Percentiles rank a stretch among this genome's conserved stretches.
Evolutionary conservation across 371 early-diverging fungal species (phyloP).

Genomic region (Dichotomocladium elegans): DNA sequence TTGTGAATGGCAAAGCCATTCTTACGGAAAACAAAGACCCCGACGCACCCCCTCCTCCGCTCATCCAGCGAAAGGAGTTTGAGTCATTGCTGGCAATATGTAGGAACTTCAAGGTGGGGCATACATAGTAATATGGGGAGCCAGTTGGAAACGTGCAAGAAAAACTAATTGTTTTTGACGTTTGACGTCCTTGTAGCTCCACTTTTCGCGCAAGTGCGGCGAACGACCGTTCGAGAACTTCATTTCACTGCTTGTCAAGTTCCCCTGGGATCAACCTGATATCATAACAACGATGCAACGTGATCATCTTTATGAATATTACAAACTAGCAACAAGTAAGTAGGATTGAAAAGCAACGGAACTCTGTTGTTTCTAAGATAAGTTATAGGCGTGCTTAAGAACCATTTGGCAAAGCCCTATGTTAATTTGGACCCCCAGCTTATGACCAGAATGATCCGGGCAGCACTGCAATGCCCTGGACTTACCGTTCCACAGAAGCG

Average conservation of each 20-base stretch:
- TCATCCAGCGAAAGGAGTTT: conserved; percentile 57
- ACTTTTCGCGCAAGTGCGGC: conserved; percentile 60
- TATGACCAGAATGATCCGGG: conserved; percentile 48
- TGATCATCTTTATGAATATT: conserved; percentile 65
- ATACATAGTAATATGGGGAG: not conserved
- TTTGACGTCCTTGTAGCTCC: conserved; percentile 28
- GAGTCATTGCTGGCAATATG: conserved; percentile 52
- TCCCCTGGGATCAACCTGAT: conserved; percentile 57
- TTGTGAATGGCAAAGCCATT: conserved; percentile 16
- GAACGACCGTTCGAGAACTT: conserved; percentile 68
- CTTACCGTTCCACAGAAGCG: conserved; percentile 63
- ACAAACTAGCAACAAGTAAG: conserved; percentile 37
- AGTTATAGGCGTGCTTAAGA: conserved; percentile 39
- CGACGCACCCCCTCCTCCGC: conserved; percentile 13
- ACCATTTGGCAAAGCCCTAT: conserved; percentile 40
- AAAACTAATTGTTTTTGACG: not conserved
- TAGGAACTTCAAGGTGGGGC: conserved; percentile 56
- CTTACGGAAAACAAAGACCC: not conserved
- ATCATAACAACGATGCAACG: conserved; percentile 54
- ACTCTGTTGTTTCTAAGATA: not conserved
- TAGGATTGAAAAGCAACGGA: not conserved
- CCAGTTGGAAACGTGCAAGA: not conserved
- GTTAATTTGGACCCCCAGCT: conserved; percentile 42
- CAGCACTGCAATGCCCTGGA: conserved; percentile 53
- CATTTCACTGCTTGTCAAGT: conserved; percentile 55